These are phyloP conservation scores for Diaporthe capsici DNA, from an alignment of 2,329 filamentous ascomycete genomes.

Conservation along the genomic window DNA sequence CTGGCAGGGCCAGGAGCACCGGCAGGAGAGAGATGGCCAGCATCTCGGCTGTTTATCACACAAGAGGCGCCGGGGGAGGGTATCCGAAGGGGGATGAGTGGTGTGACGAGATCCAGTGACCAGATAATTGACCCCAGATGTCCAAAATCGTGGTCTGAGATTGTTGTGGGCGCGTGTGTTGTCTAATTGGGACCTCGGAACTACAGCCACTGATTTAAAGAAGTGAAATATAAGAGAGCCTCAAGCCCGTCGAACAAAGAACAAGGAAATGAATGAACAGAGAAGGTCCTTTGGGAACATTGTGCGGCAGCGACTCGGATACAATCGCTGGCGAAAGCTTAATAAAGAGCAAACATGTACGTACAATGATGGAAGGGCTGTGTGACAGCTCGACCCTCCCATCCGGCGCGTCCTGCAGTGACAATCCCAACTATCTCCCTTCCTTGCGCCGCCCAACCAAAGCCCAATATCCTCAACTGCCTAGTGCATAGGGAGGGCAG, in stretches of 20 bases:
- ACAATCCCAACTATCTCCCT: neutral
- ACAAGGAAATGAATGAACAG: conserved; percentile 10
- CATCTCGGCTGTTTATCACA: conserved; percentile 37
- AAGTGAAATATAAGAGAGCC: conserved; percentile 24
- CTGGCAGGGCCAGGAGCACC: conserved; percentile 29
- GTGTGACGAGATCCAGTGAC: conserved; percentile 24
- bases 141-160: neutral
- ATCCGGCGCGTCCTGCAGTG: neutral
- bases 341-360: conserved; percentile 26
- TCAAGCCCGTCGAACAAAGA: conserved; percentile 34
- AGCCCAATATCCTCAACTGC: neutral
- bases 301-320: neutral
- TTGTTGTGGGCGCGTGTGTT: neutral
- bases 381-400: neutral
- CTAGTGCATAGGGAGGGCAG: conserved; percentile 13
- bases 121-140: neutral
- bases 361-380: neutral
- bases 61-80: neutral
- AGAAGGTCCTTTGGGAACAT: neutral
- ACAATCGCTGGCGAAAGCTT: conserved; percentile 22
- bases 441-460: conserved; percentile 9
- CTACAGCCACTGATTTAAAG: neutral
- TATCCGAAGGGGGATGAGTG: neutral
- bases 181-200: neutral
- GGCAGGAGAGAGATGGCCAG: conserved; percentile 37